Evolutionary conservation across 78 protist species (phyloP).

Genomic region (Mastigamoeba balamuthi): DNA sequence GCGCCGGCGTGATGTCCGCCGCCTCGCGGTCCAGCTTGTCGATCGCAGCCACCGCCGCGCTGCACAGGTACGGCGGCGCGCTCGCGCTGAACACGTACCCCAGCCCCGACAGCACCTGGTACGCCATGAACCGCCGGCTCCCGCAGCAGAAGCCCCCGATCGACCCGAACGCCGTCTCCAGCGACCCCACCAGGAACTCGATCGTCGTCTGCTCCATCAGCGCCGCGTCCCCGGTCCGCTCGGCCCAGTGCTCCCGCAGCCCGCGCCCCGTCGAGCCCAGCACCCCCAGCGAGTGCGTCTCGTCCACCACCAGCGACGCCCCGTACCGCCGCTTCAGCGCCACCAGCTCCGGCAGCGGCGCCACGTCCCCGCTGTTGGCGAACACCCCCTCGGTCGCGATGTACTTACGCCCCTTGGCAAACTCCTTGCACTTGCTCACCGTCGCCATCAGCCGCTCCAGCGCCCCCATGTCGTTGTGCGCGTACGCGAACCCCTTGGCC

Average conservation of each 20-base stretch:
- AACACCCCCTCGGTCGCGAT: background rate
- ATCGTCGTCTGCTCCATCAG: background rate
- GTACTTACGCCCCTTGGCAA: too few relatives aligned
- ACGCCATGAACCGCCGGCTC: too few relatives aligned
- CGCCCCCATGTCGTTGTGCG: background rate
- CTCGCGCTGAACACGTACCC: background rate
- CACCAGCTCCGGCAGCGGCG: background rate
- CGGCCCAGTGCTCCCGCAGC: background rate
- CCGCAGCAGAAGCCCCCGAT: background rate
- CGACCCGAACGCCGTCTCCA: background rate
- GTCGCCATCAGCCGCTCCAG: background rate
- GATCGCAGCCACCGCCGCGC: background rate
- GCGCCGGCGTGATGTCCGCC: too few relatives aligned
- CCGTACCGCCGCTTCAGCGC: background rate
- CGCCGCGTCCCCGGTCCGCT: too few relatives aligned
- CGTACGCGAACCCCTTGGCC: background rate
- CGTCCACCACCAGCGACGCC: background rate
- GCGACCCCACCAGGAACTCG: background rate
- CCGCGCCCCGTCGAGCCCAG: constrained; percentile 1
- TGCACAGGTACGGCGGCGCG: background rate
- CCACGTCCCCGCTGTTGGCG: background rate
- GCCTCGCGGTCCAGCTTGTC: too few relatives aligned
- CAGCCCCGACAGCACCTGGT: background rate
- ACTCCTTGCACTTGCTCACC: background rate
- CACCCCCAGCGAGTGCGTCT: background rate